Evolutionary conservation across 257 asterid species (phyloP).

Genomic region (Nicotiana benthamiana): DNA sequence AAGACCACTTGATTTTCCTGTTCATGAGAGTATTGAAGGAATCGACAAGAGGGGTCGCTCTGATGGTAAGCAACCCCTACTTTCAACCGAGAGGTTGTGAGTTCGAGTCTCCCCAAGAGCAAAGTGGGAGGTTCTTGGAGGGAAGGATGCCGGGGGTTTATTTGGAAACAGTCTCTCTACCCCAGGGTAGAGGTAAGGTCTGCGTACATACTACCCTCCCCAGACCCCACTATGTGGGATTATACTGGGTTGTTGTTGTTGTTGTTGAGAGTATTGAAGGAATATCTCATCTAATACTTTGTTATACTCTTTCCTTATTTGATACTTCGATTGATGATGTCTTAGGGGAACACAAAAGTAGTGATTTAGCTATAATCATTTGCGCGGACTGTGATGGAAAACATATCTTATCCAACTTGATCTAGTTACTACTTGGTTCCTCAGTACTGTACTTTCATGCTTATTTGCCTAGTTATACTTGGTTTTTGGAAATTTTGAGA

Average conservation of each 20-base stretch:
- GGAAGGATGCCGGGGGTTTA: too few species aligned
- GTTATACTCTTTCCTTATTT: background rate
- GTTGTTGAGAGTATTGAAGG: background rate
- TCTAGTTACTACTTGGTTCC: background rate
- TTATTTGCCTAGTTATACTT: background rate
- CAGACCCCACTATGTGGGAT: too few species aligned
- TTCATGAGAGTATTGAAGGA: background rate
- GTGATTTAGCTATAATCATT: background rate
- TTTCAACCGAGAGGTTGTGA: too few species aligned
- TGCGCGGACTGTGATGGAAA: background rate
- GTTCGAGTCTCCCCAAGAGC: too few species aligned
- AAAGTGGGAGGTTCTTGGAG: too few species aligned
- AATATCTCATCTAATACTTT: background rate
- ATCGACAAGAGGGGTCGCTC: too few species aligned
- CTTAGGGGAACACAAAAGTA: background rate
- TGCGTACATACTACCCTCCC: too few species aligned
- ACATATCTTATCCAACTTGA: background rate
- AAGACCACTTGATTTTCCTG: background rate
- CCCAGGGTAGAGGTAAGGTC: too few species aligned
- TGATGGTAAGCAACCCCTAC: too few species aligned
- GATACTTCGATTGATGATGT: background rate
- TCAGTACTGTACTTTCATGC: background rate
- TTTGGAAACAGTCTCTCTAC: too few species aligned
- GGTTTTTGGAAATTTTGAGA: background rate
- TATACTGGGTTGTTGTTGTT: too few species aligned